Evolutionary conservation across 2,329 filamentous ascomycete genomes (phyloP).

Genomic region (Talaromyces piceae): DNA sequence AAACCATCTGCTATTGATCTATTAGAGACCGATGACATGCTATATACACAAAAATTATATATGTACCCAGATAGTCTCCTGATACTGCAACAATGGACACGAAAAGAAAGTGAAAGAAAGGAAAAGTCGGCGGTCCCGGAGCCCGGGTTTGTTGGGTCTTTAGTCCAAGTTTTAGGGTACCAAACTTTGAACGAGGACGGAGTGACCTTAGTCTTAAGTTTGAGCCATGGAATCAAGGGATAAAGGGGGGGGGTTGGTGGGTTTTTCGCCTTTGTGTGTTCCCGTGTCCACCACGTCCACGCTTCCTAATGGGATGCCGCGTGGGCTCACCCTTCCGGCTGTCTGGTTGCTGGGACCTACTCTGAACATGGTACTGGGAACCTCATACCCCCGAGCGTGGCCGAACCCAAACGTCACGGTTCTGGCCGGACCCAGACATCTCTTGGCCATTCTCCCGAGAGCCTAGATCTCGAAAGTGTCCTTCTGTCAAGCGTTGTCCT

Average conservation of each 20-base stretch:
- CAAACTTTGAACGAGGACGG: neutral
- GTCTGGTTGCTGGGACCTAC: neutral
- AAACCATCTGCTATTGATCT: no score
- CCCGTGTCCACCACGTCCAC: no score
- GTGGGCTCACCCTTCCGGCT: neutral
- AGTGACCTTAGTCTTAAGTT: neutral
- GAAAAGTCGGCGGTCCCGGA: neutral
- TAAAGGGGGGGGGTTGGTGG: neutral
- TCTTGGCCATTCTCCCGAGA: no score
- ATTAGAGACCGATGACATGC: neutral
- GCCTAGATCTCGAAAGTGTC: neutral
- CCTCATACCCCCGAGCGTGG: neutral
- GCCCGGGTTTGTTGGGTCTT: neutral
- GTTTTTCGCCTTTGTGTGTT: neutral
- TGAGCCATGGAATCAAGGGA: neutral
- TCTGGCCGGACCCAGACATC: neutral
- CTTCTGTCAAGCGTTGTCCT: neutral
- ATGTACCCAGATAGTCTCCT: neutral
- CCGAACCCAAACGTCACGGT: neutral
- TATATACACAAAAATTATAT: neutral
- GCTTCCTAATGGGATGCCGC: no score
- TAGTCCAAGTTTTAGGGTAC: neutral
- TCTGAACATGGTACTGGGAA: neutral
- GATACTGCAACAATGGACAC: neutral
- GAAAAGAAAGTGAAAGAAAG: neutral